Evolutionary conservation across 2,329 filamentous ascomycete genomes (phyloP), one percentile per base, ranked within the genome.

Genomic region (Hypoxylon sp.): DNA sequence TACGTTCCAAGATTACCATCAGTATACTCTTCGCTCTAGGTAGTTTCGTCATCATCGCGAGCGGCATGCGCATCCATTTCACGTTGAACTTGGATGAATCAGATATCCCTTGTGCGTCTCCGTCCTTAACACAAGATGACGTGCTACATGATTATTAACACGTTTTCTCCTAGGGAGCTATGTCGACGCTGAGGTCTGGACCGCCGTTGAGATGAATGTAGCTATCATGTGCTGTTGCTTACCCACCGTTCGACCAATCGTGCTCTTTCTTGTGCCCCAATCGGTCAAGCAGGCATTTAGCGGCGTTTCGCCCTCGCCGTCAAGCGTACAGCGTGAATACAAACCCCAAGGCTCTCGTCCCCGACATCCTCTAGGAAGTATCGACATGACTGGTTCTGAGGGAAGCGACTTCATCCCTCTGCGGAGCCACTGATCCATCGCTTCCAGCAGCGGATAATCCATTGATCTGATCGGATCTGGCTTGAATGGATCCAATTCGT

Each of bases 11-110:
- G 11, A 9, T 51, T 21, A 17, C 9, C 34, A 36, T 60, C 19
- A 60, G 46, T 34, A 30, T n/a, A 6, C 46, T 60, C 34, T 60
- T 60, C 34, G 46, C 46, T n/a, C 46, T 60, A 4, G 46, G 56
- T 19, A 30, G 34, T 34, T 60, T 60, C 21, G 46, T 60, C 34
- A 51, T 60, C n/a, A 23, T 43, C 4, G 56, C 46, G n/a, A 60
- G 56, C 23, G n/a, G 46, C 4, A 17, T 60, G 34, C 56, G 56
- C 6, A 51, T 60, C n/a, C 34, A 51, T 43, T 60, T 11, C 32
- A 41, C 41, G 23, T 2, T 60, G 28, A 25, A 7, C n/a, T 1
- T 51, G 19, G 56, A 51, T n/a, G 1, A 4, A 4, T 10, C 14
- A 7, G 56, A 60, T 51, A 17, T 41, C 3, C 10, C 56, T 14